phyloP scores from a whole-genome alignment of 1,284 basidiomycete genomes.

The Coriolopsis trogii region DNA sequence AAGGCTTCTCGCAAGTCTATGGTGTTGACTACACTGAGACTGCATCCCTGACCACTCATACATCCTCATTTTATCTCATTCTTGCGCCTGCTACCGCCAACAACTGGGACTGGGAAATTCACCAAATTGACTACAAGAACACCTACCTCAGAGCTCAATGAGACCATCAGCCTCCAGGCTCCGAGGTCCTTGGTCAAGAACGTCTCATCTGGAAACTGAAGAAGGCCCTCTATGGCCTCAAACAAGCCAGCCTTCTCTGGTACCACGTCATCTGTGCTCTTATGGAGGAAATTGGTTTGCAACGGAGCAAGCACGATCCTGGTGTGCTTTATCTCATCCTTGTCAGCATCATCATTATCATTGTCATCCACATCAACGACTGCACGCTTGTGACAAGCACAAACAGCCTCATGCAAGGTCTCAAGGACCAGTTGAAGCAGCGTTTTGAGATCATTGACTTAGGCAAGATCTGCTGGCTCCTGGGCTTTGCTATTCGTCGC shows the following conservation, averaged over 20 bases:
- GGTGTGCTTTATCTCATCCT: constrained; percentile 13
- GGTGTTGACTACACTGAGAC: constrained; percentile 42
- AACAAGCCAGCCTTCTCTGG: constrained; percentile 25
- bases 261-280: constrained; percentile 9
- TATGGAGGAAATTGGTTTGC: constrained; percentile 14
- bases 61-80: constrained; percentile 28
- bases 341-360: constrained; percentile 1
- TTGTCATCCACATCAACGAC: constrained; percentile 24
- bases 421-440: constrained; percentile 34
- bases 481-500: constrained; percentile 31
- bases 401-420: constrained; percentile 18
- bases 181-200: constrained; percentile 10
- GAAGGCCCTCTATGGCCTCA: constrained; percentile 29
- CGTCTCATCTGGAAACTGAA: constrained; percentile 19
- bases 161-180: constrained; percentile 26
- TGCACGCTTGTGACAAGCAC: constrained; percentile 28
- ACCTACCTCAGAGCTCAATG: constrained; percentile 32
- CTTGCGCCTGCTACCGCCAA: constrained; percentile 31
- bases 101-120: constrained; percentile 31
- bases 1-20: constrained; percentile 40
- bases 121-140: constrained; percentile 36
- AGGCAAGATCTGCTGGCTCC: constrained; percentile 27
- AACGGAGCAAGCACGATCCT: constrained; percentile 12
- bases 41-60: constrained; percentile 32
- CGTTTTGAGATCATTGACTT: constrained; percentile 23